Base-by-base conservation (phyloP, 768 basidiomycete genomes). In the Obba rivulosa region DNA sequence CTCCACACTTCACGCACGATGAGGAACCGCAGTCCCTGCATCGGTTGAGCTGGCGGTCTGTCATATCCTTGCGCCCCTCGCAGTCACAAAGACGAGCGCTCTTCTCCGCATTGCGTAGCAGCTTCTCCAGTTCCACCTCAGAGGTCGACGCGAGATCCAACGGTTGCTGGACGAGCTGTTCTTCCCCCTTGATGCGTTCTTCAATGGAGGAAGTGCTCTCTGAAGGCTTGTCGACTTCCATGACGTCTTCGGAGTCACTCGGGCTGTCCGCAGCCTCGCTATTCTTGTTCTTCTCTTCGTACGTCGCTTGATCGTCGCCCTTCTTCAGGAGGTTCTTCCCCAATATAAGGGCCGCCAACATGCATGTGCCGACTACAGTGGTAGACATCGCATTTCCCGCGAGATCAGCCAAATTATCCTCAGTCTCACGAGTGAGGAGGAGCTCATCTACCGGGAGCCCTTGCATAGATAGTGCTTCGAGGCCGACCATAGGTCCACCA, bases 361-460 rank as follows among this genome's bases (percentile, higher is more conserved):
- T 89, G 54, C 90, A 85, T 3, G 90, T 79, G 1, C 94, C 94
- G 24, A 97, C 93, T 21, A 96, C 94, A 1, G 94, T 96, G 4
- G 93, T 91, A 1, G 92, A 93, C 94, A 97, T 97, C 51, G 94
- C 94, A 60, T 97, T 97, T 2, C 94, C 94, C 17, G 94, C 93
- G 14, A 97, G 75, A 66, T 96, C 92, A 3, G 92, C 91, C 7
- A 97, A 74, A 51, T 97, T 86, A 64, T 96, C 94, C 64, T 94
- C 89, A 16, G 80, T 90, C 67, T 97, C 94, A 44, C 92, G 84
- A 2, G 94, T 96, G 46, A 97, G 75, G 17, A 96, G 75, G 1
- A 97, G 76, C 63, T 92, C 88, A 65, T 95, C 88, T 25, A 95
- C 83, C 0, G 94, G 94, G 35, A 97, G 80, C 25, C 94, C 94